A percentile compares a stretch with the other conserved stretches of the same genome.
Conservation (phyloP, 345 rosid genomes). For the Eucalyptus fibrosa region DNA sequence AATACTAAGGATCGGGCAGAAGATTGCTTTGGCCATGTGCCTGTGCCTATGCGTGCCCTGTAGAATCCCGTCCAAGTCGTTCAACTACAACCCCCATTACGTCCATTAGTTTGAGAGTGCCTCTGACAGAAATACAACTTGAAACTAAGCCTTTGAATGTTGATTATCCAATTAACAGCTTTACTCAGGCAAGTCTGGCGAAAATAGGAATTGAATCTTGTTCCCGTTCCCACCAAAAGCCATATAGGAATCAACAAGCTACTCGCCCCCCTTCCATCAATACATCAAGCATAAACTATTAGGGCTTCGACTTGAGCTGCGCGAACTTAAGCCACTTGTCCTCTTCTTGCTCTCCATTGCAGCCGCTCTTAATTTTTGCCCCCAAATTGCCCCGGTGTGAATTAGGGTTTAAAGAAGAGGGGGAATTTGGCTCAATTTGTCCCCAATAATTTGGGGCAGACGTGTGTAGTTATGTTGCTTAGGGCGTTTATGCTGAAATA, state of each 20-base stretch:
- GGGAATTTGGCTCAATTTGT: not conserved
- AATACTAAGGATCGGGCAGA: not conserved
- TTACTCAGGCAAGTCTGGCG: slow-evolving; percentile 1
- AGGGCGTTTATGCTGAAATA: not conserved
- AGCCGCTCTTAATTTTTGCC: not conserved
- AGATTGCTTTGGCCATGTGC: not conserved
- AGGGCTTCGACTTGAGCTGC: not conserved
- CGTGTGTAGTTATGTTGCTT: not conserved
- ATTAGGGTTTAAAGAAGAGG: not conserved
- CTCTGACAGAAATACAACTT: not conserved
- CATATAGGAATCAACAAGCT: not conserved
- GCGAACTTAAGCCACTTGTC: not conserved
- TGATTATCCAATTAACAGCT: slow-evolving; percentile 4
- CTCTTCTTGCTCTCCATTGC: not conserved
- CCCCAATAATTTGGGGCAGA: not conserved
- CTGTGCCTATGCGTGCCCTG: not conserved
- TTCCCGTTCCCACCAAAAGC: slow-evolving; percentile 9
- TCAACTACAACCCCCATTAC: too few relatives aligned
- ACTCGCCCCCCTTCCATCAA: not conserved
- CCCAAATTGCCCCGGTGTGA: not conserved
- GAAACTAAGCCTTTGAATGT: slow-evolving; percentile 16
- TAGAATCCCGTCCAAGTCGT: too few relatives aligned
- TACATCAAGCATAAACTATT: too few relatives aligned
- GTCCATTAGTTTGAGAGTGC: not conserved
- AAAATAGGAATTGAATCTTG: not conserved